Conservation (phyloP, 768 basidiomycete genomes). For the Rhodosporidiobolus sp. region DNA sequence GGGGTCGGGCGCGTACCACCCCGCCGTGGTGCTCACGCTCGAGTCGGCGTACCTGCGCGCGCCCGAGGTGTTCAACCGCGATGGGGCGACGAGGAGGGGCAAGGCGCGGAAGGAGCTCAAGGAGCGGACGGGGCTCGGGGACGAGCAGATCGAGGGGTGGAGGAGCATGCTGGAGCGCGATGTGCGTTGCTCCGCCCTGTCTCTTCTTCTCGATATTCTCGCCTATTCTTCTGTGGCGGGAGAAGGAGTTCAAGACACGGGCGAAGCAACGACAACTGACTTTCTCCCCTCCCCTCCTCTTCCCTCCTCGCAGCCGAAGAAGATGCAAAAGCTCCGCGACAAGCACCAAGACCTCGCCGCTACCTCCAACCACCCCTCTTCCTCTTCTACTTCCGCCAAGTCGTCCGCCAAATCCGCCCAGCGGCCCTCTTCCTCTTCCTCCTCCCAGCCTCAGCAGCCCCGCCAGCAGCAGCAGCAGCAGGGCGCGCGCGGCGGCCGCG, state of each 20-base stretch:
- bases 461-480: slow-evolving; percentile 6
- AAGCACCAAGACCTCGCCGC: slow-evolving; percentile 71
- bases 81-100: slow-evolving; percentile 63
- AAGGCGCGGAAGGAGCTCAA: slow-evolving; percentile 66
- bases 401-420: background rate
- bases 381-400: background rate
- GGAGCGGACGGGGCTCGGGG: slow-evolving; percentile 64
- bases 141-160: slow-evolving; percentile 93
- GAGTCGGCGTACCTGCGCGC: slow-evolving; percentile 74
- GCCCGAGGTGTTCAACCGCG: slow-evolving; percentile 71
- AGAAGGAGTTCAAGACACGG: no score
- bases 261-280: background rate
- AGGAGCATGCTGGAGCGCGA: slow-evolving; percentile 81
- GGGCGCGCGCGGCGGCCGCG: slow-evolving; percentile 47
- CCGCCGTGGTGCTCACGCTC: slow-evolving; percentile 59
- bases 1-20: slow-evolving; percentile 26
- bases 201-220: background rate
- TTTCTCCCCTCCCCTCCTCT: background rate
- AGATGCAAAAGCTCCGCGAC: slow-evolving; percentile 67
- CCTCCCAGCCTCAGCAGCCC: background rate
- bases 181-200: slow-evolving; percentile 54
- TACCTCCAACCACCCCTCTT: slow-evolving; percentile 29
- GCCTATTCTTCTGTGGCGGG: background rate
- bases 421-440: background rate
- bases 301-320: slow-evolving; percentile 55